Base-by-base conservation (phyloP, 179 eudicot species). In the Beta macrorhiza region DNA sequence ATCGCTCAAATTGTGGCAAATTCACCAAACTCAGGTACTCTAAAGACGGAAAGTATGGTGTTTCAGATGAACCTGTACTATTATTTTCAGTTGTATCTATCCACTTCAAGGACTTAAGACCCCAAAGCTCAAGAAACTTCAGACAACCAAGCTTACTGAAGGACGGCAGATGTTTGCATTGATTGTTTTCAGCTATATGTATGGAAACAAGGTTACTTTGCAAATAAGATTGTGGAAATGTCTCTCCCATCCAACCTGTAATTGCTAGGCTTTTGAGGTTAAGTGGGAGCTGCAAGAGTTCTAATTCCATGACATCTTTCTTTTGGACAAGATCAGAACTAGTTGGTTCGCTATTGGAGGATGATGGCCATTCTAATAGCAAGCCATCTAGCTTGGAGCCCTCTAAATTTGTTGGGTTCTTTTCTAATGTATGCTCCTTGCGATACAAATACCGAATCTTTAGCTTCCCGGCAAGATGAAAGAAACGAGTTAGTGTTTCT, bases 101-200 rank as follows among this genome's bases (percentile, higher is more conserved):
- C 49, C 49, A 79, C 57, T 79, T 69, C 59, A 79, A 58, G 59
- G 61, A 47, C 15, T 29, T 15, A 14, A 80, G 68, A 15, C 58
- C 69, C n/a, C 56, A n/a, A 29, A 62, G 69, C 9, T 45, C 45
- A 61, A 76, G 79, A 62, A 13, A 76, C 65, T 25, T 47, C 5
- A 76, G 71, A 63, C 1, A 25, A 7, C 56, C 44, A 16, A 62
- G 32, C 29, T 67, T 47, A 53, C 67, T 42, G 57, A 76, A 76
- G 12, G 11, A 67, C 47, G 79, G 79, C 10, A 76, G 55, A 62
- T n/a, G 44, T 44, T 45, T 63, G 70, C 70, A 76, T n/a, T 22
- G 64, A 44, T n/a, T 63, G 44, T 70, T 45, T 42, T 76, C 25
- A 62, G 49, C 79, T 20, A 62, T 76, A n/a, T 47, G 70, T 44